Evolutionary conservation across 257 asterid species (phyloP).

Genomic region (Salvia rosmarinus): DNA sequence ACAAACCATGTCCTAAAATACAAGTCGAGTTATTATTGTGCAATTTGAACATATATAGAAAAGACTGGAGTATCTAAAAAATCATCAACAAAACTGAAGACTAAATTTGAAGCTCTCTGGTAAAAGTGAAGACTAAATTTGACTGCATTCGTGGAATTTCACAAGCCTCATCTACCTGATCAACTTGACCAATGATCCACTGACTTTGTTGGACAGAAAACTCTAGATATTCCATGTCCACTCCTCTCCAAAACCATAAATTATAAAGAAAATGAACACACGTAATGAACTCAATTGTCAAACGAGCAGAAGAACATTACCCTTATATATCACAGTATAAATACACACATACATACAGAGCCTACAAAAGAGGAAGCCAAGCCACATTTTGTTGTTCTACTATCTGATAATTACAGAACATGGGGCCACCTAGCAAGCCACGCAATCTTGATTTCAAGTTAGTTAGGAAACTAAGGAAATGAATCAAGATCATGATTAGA

Average conservation of each 20-base stretch:
- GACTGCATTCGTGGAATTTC: neutral
- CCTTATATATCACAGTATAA: neutral
- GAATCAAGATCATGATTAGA: neutral
- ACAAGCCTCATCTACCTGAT: neutral
- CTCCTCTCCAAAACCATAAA: neutral
- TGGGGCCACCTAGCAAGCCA: neutral
- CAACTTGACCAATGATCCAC: neutral
- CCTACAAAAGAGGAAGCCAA: neutral
- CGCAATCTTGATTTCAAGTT: neutral
- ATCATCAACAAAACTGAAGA: no score
- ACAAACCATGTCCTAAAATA: neutral
- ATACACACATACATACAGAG: neutral
- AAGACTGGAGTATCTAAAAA: neutral
- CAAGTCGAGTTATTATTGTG: neutral
- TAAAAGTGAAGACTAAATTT: neutral
- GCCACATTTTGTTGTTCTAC: neutral
- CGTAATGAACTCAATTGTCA: neutral
- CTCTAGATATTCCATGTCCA: neutral
- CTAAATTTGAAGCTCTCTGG: no score
- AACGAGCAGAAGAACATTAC: neutral
- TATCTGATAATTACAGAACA: neutral
- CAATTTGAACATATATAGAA: neutral
- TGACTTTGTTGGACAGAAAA: neutral
- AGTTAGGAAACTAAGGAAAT: neutral
- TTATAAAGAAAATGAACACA: neutral